phyloP scores from a whole-genome alignment of 2,329 filamentous ascomycete genomes.

The Trichoderma sp. region DNA sequence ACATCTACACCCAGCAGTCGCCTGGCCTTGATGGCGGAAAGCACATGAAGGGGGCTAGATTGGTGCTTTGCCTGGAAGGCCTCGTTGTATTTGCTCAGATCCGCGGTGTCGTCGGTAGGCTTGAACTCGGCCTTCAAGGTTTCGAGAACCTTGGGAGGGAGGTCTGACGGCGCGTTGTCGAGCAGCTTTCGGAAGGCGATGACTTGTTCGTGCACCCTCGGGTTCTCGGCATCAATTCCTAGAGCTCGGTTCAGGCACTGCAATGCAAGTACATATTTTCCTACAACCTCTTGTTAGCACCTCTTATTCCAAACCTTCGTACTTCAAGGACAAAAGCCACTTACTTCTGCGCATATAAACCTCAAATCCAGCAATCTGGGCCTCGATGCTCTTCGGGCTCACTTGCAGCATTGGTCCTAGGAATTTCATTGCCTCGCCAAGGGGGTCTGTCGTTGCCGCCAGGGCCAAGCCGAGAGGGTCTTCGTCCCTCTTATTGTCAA shows the following conservation, averaged over 20 bases:
- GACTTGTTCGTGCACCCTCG: slow-evolving; percentile 72
- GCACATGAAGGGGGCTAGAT: slow-evolving; percentile 58
- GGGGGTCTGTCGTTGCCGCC: slow-evolving; percentile 73
- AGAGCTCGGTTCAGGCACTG: slow-evolving; percentile 76
- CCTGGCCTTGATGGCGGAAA: slow-evolving; percentile 60
- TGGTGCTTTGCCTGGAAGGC: slow-evolving; percentile 62
- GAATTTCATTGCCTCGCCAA: slow-evolving; percentile 86
- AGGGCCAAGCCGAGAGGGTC: slow-evolving; percentile 83
- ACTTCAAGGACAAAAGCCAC: slow-evolving; percentile 31
- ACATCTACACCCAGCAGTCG: slow-evolving; percentile 57
- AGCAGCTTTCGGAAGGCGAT: slow-evolving; percentile 65
- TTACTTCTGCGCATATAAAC: slow-evolving; percentile 81
- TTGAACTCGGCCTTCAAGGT: slow-evolving; percentile 68
- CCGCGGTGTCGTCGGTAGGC: slow-evolving; percentile 53
- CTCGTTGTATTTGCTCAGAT: slow-evolving; percentile 63
- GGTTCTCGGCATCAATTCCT: slow-evolving; percentile 64
- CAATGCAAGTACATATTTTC: slow-evolving; percentile 82
- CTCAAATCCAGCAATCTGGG: slow-evolving; percentile 84
- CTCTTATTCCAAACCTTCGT: not conserved
- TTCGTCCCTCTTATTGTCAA: slow-evolving; percentile 80
- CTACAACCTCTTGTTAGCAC: slow-evolving; percentile 42
- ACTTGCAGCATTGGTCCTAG: slow-evolving; percentile 76
- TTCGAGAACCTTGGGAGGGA: slow-evolving; percentile 63
- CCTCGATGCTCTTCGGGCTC: slow-evolving; percentile 75
- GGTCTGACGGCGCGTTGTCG: slow-evolving; percentile 52